phyloP scores from a whole-genome alignment of 2,329 filamentous ascomycete species.

The Trichoderma atroviride region DNA sequence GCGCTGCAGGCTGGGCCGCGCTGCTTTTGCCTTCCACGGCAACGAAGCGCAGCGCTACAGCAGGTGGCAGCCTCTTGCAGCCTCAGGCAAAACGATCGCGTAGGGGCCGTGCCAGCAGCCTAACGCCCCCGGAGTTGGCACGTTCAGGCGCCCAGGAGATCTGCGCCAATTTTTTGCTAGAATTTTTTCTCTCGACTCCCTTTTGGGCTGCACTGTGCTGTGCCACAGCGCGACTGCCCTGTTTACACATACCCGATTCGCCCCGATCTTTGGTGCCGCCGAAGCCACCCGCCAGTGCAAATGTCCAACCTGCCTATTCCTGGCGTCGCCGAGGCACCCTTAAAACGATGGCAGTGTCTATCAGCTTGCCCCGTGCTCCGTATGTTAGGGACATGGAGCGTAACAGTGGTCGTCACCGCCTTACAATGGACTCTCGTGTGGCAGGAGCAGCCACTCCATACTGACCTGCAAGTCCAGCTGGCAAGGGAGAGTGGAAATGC shows the following conservation, averaged over 20 bases:
- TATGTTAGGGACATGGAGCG: too few relatives aligned
- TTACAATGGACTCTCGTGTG: neutral
- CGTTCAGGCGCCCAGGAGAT: slow-evolving; percentile 22
- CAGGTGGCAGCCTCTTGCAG: slow-evolving; percentile 41
- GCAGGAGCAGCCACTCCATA: neutral
- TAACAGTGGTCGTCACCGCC: slow-evolving; percentile 13
- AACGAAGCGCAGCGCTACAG: slow-evolving; percentile 31
- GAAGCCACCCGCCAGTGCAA: slow-evolving; percentile 28
- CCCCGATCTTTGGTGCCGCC: slow-evolving; percentile 40
- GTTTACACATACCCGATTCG: slow-evolving; percentile 35
- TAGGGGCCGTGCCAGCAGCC: slow-evolving; percentile 13
- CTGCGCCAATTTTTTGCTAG: neutral
- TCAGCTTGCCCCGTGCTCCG: neutral
- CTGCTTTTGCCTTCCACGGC: slow-evolving; percentile 35
- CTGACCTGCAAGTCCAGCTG: slow-evolving; percentile 20
- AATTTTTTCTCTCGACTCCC: neutral
- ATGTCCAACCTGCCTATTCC: slow-evolving; percentile 24
- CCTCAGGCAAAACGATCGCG: slow-evolving; percentile 38
- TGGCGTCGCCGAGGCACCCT: slow-evolving; percentile 25
- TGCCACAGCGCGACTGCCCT: slow-evolving; percentile 9
- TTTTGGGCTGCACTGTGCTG: slow-evolving; percentile 20
- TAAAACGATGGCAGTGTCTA: neutral
- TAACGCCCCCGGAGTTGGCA: neutral
- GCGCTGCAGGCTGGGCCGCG: slow-evolving; percentile 30
- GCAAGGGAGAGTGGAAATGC: neutral